phyloP scores from a whole-genome alignment of 139 green algal species.

The Auxenochlorella pyrenoidosa region DNA sequence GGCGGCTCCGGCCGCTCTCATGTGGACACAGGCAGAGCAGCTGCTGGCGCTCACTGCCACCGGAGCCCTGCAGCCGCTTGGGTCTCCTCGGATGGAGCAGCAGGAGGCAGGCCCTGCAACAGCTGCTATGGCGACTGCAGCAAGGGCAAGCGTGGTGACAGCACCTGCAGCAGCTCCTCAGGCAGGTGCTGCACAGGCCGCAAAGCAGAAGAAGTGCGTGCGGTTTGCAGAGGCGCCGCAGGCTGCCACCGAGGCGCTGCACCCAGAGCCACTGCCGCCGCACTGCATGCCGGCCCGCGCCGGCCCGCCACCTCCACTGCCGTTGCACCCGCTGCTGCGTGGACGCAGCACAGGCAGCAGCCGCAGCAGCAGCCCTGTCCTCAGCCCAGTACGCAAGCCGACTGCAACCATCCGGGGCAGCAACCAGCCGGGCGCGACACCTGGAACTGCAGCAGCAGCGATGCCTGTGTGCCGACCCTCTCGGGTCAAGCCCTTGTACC shows the following conservation, averaged over 20 bases:
- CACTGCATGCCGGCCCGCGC: neutral
- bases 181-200: neutral
- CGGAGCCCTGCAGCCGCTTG: neutral
- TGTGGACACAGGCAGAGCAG: neutral
- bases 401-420: neutral
- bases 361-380: neutral
- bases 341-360: neutral
- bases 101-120: neutral
- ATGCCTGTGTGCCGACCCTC: neutral
- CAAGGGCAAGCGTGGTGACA: neutral
- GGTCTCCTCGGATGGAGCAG: neutral
- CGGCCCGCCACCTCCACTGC: constrained; percentile 9
- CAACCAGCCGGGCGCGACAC: neutral
- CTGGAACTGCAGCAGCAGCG: neutral
- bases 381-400: neutral
- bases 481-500: constrained; percentile 12
- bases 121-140: neutral
- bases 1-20: neutral
- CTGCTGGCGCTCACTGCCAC: neutral
- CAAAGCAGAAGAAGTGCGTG: neutral
- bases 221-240: neutral
- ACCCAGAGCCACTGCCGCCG: neutral
- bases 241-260: neutral
- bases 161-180: neutral
- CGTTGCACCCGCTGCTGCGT: constrained; percentile 12